Evolutionary conservation across 2,329 filamentous ascomycete genomes (phyloP).

Genomic region (Colletotrichum siamense): DNA sequence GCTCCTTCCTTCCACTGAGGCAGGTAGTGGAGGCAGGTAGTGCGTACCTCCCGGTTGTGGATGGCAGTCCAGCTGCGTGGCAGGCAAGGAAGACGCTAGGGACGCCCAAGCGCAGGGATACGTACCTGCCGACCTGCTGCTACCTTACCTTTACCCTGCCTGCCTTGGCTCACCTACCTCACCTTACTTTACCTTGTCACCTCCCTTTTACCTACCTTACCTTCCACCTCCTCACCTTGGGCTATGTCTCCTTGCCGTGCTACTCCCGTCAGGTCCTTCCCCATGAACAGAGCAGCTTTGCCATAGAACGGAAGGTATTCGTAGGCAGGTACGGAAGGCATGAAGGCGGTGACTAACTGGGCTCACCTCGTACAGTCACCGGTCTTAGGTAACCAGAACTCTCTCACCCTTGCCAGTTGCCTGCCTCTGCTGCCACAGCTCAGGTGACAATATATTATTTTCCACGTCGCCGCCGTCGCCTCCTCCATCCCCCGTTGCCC

Average conservation of each 20-base stretch:
- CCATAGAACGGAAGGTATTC: not conserved
- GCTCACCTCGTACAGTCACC: not conserved
- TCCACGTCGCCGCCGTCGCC: not conserved
- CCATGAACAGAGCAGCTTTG: not conserved
- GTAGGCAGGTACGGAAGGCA: not conserved
- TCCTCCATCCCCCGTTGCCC: not conserved
- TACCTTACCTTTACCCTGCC: not conserved
- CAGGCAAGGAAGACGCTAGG: not conserved
- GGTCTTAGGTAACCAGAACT: not conserved
- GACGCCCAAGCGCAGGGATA: not conserved
- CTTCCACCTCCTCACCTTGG: not conserved
- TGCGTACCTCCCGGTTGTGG: not conserved
- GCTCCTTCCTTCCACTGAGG: not conserved
- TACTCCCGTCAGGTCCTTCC: not conserved
- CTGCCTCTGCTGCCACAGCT: not conserved
- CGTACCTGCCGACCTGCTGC: not conserved
- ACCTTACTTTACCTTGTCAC: not conserved
- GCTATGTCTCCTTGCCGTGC: not conserved
- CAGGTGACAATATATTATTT: not conserved
- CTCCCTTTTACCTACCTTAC: not conserved
- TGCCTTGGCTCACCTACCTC: not conserved
- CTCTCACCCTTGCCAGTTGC: not conserved
- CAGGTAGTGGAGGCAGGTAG: not conserved
- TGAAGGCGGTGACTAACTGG: not conserved
- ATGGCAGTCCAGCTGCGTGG: not conserved